Conservation (phyloP, 208 protist species). For the Leishmania amazonensis region DNA sequence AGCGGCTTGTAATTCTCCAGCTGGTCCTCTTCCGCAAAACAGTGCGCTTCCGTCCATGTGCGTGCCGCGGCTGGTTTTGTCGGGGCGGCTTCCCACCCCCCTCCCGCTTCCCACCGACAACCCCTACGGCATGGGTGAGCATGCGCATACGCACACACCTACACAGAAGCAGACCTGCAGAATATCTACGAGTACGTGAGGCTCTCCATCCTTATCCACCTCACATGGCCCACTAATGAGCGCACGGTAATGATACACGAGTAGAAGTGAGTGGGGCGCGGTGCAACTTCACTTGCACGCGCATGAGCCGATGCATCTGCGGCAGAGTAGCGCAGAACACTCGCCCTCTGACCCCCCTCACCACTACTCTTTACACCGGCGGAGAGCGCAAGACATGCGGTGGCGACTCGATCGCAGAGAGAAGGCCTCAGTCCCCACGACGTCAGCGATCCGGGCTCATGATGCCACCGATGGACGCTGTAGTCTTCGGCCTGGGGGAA, state of each 20-base stretch:
- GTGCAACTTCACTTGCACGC: background rate
- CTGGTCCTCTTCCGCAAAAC: background rate
- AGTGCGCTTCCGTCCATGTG: background rate
- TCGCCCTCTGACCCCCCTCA: background rate
- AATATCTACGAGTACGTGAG: background rate
- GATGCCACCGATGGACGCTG: conserved; percentile 9
- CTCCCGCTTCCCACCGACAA: background rate
- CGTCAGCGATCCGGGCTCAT: conserved; percentile 29
- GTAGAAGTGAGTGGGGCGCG: background rate
- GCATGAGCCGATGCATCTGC: background rate
- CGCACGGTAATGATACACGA: background rate
- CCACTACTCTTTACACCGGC: background rate
- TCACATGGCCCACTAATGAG: background rate
- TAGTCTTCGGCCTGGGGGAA: background rate
- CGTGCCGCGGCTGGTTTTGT: background rate
- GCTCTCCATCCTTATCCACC: background rate
- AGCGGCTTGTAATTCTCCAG: background rate
- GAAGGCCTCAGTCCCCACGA: background rate
- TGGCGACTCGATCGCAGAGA: background rate
- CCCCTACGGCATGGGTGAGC: background rate
- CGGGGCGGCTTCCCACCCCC: background rate
- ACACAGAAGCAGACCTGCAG: background rate
- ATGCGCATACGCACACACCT: background rate
- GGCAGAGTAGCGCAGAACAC: background rate
- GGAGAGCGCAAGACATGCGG: background rate